Base-by-base conservation (phyloP, 805 yeast species). In the Candida patagonica region DNA sequence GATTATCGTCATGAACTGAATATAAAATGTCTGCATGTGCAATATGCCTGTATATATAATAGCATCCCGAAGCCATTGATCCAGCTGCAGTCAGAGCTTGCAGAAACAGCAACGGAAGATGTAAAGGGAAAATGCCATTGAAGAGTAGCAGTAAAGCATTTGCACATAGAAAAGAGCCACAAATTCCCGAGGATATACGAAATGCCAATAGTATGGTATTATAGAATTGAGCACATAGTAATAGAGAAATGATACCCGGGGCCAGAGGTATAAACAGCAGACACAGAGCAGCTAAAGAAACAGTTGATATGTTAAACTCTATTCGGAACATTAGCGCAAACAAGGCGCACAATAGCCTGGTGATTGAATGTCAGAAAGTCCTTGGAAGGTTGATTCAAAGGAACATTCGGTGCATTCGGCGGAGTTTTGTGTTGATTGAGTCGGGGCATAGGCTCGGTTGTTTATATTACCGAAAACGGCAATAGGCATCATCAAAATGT, bases 281-380 rank as follows among this genome's bases (percentile, higher is more conserved):
- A 20, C 26, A 41, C 19, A 52, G 34, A 2, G 56, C 46, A 4
- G 43, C 43, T 17, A 53, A 29, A n/a, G 59, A 53, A 2, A 49
- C 34, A 6, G 55, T 46, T 9, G 58, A 52, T 29, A 55, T 37
- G 35, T 52, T 50, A 9, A 55, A 44, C 34, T 54, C 51, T 5
- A 55, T 50, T 8, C 42, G 45, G 25, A 55, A 43, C 51, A 45
- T 45, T 20, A n/a, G n/a, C n/a, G n/a, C n/a, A n/a, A n/a, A n/a
- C n/a, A n/a, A n/a, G n/a, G n/a, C n/a, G n/a, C n/a, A n/a, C n/a
- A n/a, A n/a, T n/a, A n/a, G n/a, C n/a, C n/a, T n/a, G n/a, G n/a
- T n/a, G n/a, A n/a, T n/a, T n/a, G n/a, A n/a, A n/a, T n/a, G n/a
- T n/a, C n/a, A n/a, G n/a, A n/a, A n/a, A n/a, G n/a, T n/a, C n/a